Percentiles rank a stretch among this genome's conserved stretches.
Evolutionary conservation across 1,284 basidiomycete genomes (phyloP).

Genomic region (Leccinum pachyderme): DNA sequence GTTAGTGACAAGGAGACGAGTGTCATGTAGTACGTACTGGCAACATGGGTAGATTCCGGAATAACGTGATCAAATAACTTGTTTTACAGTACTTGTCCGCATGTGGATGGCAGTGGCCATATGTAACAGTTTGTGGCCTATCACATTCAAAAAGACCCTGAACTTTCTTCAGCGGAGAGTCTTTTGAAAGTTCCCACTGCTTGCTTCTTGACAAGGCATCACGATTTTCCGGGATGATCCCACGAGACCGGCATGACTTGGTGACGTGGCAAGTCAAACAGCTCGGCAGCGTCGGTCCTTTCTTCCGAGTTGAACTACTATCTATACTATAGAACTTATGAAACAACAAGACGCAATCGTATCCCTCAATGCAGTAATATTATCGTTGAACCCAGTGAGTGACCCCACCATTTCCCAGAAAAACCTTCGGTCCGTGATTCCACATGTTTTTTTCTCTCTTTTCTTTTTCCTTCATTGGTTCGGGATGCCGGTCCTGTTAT

Average conservation of each 20-base stretch:
- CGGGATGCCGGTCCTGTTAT: constrained; percentile 18
- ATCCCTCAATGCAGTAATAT: background rate
- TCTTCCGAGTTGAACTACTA: constrained; percentile 1
- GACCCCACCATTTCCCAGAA: background rate
- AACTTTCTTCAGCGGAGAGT: background rate
- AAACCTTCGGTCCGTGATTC: constrained; percentile 4
- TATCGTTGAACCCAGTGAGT: background rate
- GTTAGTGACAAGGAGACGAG: background rate
- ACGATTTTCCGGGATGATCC: background rate
- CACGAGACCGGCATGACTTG: background rate
- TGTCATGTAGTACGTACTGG: background rate
- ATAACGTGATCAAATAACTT: background rate
- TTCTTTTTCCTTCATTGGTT: background rate
- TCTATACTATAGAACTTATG: background rate
- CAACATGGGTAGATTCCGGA: background rate
- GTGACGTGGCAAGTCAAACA: constrained; percentile 21
- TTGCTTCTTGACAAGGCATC: background rate
- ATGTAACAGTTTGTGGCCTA: background rate
- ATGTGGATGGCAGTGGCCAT: background rate
- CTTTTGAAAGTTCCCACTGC: constrained; percentile 6
- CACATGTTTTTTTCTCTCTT: background rate
- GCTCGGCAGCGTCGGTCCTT: background rate
- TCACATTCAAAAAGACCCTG: background rate
- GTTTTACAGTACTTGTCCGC: background rate
- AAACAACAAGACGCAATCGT: background rate